Evolutionary conservation across 352 stramenopile genomes (phyloP), one percentile per base, ranked within the genome.

Genomic region (Pythium guiyangense): DNA sequence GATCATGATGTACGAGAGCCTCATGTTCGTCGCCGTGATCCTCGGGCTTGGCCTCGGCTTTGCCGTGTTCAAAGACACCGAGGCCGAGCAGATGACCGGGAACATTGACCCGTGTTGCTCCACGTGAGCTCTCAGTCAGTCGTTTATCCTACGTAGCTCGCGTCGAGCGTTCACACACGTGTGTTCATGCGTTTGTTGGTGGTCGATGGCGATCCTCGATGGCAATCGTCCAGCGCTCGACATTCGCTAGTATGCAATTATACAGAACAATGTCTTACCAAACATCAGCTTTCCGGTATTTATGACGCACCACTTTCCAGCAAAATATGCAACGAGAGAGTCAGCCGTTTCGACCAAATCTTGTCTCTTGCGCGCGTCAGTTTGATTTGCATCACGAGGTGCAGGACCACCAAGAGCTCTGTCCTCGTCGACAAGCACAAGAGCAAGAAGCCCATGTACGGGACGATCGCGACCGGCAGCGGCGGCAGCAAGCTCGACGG

Each of bases 1-100:
- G 45, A 82, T 90, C 53, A 94, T 94, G 84, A 86, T 82, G 59
- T 94, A 86, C 68, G 84, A 94, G 69, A 84, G 73, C 18, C 60
- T 85, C n/a, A 73, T 94, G 54, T 94, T 94, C 62, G 51, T 90
- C 37, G 81, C 81, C 9, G 79, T 89, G 9, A 79, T 91, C 47
- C 44, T 94, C 10, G 84, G 84, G 1, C 64, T 92, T 18, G 82
- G 79, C 6, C 46, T 85, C 29, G 82, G 82, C 49, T 92, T 94
- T 57, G 72, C 77, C 49, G 60, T 92, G 54, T 94, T 94, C 54
- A 94, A 94, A 61, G 80, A 94, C 64, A 90, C 80, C 0, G 81
- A 94, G 39, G 73, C 66, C 9, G 76, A 90, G 18, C 63, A 74
- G 53, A 76, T 89, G 60, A 75, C 64, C 29, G 84, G 81, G 44